A percentile compares a stretch with the other conserved stretches of the same genome.
These are phyloP conservation scores for Diaporthe amygdali DNA, from an alignment of 2,329 filamentous ascomycete species.

Conservation along the genomic window DNA sequence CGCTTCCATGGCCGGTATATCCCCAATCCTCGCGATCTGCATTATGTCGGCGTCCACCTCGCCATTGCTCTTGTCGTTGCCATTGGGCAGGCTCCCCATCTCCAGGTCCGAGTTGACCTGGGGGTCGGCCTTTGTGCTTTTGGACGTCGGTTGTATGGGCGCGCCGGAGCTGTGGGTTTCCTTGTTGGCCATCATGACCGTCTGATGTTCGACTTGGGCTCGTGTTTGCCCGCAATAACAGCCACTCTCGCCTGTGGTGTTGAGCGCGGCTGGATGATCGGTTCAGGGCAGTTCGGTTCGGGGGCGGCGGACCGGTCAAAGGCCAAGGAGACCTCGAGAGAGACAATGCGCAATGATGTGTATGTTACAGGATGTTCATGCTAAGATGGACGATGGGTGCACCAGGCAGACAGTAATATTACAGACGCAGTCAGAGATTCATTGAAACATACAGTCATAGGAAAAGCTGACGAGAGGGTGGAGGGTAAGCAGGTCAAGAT, in stretches of 20 bases:
- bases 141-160: slow-evolving; percentile 61
- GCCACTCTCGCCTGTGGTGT: neutral
- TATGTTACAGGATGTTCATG: neutral
- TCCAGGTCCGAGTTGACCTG: slow-evolving; percentile 64
- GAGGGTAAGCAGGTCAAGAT: neutral
- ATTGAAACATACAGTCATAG: neutral
- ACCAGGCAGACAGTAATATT: neutral
- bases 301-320: neutral
- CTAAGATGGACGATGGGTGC: neutral
- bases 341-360: neutral
- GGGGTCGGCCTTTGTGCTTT: slow-evolving; percentile 57
- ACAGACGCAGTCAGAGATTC: neutral
- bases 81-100: slow-evolving; percentile 53
- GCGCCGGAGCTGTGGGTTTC: slow-evolving; percentile 33
- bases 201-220: neutral
- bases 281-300: neutral
- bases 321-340: neutral
- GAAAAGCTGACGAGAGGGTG: neutral
- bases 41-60: slow-evolving; percentile 77
- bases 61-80: slow-evolving; percentile 45
- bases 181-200: slow-evolving; percentile 41
- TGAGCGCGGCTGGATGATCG: neutral
- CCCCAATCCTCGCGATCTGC: slow-evolving; percentile 89
- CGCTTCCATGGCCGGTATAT: slow-evolving; percentile 85
- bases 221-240: neutral